These are phyloP conservation scores for Penicillium verrucosum DNA, from an alignment of 2,329 filamentous ascomycete species.

Conservation along the genomic window DNA sequence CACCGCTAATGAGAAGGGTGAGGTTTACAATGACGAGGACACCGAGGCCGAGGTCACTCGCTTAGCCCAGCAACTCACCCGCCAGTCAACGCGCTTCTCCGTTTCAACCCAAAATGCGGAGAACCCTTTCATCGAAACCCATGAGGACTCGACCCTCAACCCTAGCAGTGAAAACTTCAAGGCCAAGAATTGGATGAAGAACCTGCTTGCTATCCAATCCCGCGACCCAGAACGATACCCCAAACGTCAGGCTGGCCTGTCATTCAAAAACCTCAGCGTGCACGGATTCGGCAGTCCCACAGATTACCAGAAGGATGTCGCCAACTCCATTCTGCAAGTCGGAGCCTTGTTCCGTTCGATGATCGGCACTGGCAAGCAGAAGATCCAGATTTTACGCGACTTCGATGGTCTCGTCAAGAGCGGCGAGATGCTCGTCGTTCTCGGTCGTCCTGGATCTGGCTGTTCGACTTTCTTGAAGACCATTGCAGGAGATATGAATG, in stretches of 20 bases:
- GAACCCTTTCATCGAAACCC: conserved; percentile 37
- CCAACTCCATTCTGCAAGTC: conserved; percentile 38
- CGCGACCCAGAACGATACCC: conserved; percentile 54
- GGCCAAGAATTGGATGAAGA: conserved; percentile 47
- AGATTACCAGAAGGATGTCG: conserved; percentile 59
- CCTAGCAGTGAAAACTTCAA: conserved; percentile 46
- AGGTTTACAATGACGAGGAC: conserved; percentile 25
- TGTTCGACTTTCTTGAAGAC: conserved; percentile 89
- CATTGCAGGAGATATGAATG: conserved; percentile 77
- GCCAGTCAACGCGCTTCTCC: conserved; percentile 35
- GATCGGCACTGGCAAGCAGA: conserved; percentile 38
- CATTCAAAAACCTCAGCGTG: conserved; percentile 66
- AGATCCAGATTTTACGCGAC: conserved; percentile 60
- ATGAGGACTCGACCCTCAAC: conserved; percentile 41
- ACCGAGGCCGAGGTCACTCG: conserved; percentile 32
- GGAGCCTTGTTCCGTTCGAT: conserved; percentile 33
- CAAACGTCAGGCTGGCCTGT: conserved; percentile 58
- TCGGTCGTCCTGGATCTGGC: conserved; percentile 50
- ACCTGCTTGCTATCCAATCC: conserved; percentile 45
- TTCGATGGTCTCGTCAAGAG: conserved; percentile 62
- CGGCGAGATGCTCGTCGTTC: conserved; percentile 58
- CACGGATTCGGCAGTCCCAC: conserved; percentile 65
- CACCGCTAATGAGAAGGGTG: conserved; percentile 25
- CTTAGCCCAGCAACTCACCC: conserved; percentile 36
- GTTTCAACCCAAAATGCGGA: conserved; percentile 20